Evolutionary conservation across 2,329 filamentous ascomycete genomes (phyloP).

Genomic region (Ophiosphaerella herpotricha): DNA sequence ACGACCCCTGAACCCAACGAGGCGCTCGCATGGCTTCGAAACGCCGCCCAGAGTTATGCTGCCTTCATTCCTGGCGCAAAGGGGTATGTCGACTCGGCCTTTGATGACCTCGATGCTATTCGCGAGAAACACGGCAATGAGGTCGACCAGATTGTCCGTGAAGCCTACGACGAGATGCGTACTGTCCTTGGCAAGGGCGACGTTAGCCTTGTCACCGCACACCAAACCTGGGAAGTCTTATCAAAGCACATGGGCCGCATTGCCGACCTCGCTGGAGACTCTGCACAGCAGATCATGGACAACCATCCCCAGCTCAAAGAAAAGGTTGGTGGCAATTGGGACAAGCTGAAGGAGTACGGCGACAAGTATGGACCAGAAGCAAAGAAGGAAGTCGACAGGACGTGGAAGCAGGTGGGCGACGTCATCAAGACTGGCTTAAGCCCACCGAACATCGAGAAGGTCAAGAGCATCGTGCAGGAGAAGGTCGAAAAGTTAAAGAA

Average conservation of each 20-base stretch:
- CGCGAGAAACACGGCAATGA: constrained; percentile 70
- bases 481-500: constrained; percentile 70
- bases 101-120: constrained; percentile 72
- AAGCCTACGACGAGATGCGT: constrained; percentile 71
- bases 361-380: constrained; percentile 74
- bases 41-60: constrained; percentile 70
- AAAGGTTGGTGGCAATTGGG: constrained; percentile 69
- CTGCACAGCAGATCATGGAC: constrained; percentile 66
- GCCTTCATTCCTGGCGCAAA: constrained; percentile 73
- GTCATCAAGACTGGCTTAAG: constrained; percentile 67
- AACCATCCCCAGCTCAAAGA: constrained; percentile 76
- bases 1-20: constrained; percentile 69
- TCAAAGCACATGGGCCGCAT: constrained; percentile 65
- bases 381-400: constrained; percentile 75
- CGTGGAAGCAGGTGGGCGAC: constrained; percentile 69
- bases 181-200: constrained; percentile 63
- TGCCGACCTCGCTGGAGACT: constrained; percentile 65
- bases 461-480: constrained; percentile 68
- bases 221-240: constrained; percentile 65
- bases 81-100: constrained; percentile 69
- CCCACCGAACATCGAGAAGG: constrained; percentile 58
- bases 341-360: constrained; percentile 71
- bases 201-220: constrained; percentile 65
- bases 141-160: constrained; percentile 68
- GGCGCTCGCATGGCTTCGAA: constrained; percentile 67